These are phyloP conservation scores for Moniliella sp. DNA, from an alignment of 1,284 basidiomycete genomes.

Conservation along the genomic window DNA sequence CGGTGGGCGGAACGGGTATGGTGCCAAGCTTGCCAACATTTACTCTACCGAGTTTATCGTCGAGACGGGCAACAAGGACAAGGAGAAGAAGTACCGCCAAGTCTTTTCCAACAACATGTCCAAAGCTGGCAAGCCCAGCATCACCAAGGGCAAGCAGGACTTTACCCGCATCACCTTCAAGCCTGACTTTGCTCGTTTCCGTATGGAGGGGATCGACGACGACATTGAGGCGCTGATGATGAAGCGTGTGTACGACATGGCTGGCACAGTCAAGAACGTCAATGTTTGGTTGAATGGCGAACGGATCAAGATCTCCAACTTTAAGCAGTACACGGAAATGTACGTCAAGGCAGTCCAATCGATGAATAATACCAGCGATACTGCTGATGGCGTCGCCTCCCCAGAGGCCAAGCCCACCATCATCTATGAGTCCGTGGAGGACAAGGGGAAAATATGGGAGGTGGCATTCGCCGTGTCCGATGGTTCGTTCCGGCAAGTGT, in stretches of 20 bases:
- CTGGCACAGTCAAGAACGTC: conserved; percentile 74
- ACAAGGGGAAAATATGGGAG: conserved; percentile 56
- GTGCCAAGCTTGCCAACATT: conserved; percentile 87
- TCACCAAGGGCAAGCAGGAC: conserved; percentile 42
- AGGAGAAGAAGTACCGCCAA: conserved; percentile 77
- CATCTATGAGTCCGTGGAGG: conserved; percentile 58
- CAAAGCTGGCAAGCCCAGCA: conserved; percentile 33
- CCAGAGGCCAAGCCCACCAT: conserved; percentile 48
- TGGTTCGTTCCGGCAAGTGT: conserved; percentile 65
- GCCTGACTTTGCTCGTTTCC: conserved; percentile 74
- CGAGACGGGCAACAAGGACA: conserved; percentile 79
- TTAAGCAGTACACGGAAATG: conserved; percentile 93
- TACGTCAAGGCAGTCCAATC: conserved; percentile 42
- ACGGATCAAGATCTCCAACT: conserved; percentile 73
- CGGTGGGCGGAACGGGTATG: conserved; percentile 93
- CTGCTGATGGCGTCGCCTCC: conserved; percentile 1
- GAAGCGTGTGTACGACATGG: conserved; percentile 92
- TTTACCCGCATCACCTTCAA: conserved; percentile 86
- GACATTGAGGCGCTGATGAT: conserved; percentile 72
- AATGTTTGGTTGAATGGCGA: conserved; percentile 87
- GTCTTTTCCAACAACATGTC: conserved; percentile 84
- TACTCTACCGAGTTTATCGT: conserved; percentile 93
- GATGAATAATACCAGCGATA: conserved; percentile 15
- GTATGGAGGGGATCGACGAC: conserved; percentile 74
- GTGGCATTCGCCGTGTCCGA: conserved; percentile 83